Conservation (phyloP, 768 basidiomycete genomes). For the Tulasnella sp. region DNA sequence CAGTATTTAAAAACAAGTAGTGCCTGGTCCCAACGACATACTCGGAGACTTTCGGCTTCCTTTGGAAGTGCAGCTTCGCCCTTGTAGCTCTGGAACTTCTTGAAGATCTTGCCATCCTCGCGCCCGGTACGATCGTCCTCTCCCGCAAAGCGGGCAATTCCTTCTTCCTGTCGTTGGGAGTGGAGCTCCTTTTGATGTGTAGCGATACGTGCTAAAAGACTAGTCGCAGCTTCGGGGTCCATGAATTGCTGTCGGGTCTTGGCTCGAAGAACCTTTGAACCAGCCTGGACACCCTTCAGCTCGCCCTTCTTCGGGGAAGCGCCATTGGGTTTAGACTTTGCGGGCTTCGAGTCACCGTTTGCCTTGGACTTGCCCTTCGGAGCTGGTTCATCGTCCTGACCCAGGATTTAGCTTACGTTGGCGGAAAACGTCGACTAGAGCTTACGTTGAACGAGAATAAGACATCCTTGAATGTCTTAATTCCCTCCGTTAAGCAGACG, state of each 20-base stretch:
- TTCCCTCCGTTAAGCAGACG: slow-evolving; percentile 70
- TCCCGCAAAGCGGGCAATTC: slow-evolving; percentile 75
- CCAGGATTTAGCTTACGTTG: neutral
- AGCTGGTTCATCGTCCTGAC: slow-evolving; percentile 43
- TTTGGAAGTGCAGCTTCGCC: slow-evolving; percentile 83
- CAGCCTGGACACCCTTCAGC: slow-evolving; percentile 35
- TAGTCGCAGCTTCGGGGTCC: slow-evolving; percentile 21
- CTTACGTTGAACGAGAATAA: slow-evolving; percentile 56
- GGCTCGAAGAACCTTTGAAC: slow-evolving; percentile 79
- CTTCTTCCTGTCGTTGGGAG: slow-evolving; percentile 62
- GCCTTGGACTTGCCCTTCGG: slow-evolving; percentile 44
- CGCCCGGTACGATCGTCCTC: slow-evolving; percentile 64
- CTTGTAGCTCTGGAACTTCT: slow-evolving; percentile 93
- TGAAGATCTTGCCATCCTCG: slow-evolving; percentile 90
- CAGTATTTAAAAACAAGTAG: slow-evolving; percentile 8
- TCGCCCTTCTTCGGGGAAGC: slow-evolving; percentile 20
- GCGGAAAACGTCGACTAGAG: neutral
- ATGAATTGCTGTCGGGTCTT: slow-evolving; percentile 52
- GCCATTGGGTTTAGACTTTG: slow-evolving; percentile 46
- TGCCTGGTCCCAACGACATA: slow-evolving; percentile 35
- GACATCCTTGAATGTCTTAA: slow-evolving; percentile 76
- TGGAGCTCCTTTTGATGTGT: slow-evolving; percentile 87
- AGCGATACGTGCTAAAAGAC: slow-evolving; percentile 55
- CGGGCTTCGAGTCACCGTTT: slow-evolving; percentile 21
- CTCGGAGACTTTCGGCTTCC: slow-evolving; percentile 72